These are phyloP conservation scores for Micromonas pusilla DNA, from an alignment of 139 green algal species.

Conservation along the genomic window DNA sequence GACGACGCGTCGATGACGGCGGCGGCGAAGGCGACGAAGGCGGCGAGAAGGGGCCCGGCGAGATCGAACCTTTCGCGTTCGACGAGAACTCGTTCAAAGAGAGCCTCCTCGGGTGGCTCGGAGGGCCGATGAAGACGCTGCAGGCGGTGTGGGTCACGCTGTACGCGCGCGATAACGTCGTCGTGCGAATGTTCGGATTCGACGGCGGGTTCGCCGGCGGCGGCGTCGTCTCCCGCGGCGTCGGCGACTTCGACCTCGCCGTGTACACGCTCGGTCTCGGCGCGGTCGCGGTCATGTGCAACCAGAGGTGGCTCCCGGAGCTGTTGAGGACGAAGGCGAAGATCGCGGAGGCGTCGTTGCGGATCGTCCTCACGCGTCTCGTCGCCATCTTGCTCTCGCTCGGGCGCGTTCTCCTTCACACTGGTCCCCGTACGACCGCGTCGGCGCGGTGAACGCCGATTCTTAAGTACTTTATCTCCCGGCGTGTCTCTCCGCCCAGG, in stretches of 20 bases:
- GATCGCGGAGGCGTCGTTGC: not conserved
- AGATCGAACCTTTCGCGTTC: no score
- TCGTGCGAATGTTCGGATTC: not conserved
- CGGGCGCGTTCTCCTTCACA: no score
- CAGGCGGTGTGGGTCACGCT: not conserved
- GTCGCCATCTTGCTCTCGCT: no score
- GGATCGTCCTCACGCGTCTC: not conserved
- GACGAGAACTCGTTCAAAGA: constrained; percentile 12
- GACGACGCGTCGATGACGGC: no score
- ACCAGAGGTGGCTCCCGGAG: not conserved
- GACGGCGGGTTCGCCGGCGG: not conserved
- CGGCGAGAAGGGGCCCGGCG: no score
- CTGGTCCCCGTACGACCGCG: no score
- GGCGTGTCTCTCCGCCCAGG: no score
- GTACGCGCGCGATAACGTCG: no score
- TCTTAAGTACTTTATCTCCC: no score
- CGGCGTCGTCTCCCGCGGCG: not conserved
- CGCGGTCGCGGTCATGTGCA: not conserved
- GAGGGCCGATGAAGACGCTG: not conserved
- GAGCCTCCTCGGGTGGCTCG: not conserved
- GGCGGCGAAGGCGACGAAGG: not conserved
- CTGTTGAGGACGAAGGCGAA: not conserved
- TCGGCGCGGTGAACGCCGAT: no score
- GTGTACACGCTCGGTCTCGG: not conserved
- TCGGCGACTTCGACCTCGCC: not conserved